phyloP scores from a whole-genome alignment of 768 basidiomycete genomes.

The Lactifluus subvellereus region DNA sequence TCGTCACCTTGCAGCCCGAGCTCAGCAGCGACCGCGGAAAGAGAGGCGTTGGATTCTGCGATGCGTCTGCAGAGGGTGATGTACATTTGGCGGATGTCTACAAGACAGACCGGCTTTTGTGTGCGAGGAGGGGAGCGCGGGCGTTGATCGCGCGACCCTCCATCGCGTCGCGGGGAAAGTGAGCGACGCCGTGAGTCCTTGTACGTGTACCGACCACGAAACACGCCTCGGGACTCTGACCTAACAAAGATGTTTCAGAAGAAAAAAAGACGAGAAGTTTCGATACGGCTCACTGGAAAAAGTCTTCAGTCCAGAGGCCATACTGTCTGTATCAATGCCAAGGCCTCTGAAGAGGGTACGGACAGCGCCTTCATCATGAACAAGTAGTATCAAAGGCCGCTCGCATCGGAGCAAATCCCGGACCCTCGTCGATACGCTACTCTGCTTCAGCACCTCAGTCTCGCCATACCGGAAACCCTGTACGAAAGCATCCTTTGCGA shows the following conservation, averaged over 20 bases:
- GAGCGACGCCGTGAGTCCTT: conserved; percentile 14
- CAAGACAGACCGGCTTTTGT: background rate
- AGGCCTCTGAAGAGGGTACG: conserved; percentile 7
- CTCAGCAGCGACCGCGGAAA: conserved; percentile 5
- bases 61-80: conserved; percentile 15
- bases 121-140: conserved; percentile 10
- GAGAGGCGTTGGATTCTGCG: conserved; percentile 5
- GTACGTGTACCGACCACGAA: background rate
- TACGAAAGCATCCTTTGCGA: background rate
- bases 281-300: conserved; percentile 15
- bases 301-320: conserved; percentile 8
- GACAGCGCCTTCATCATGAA: conserved; percentile 8
- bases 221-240: background rate
- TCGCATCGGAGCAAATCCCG: conserved; percentile 8
- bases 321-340: background rate
- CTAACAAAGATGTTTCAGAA: conserved; percentile 5
- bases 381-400: conserved; percentile 14
- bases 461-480: conserved; percentile 14
- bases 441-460: conserved; percentile 13
- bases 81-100: conserved; percentile 21
- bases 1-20: conserved; percentile 12
- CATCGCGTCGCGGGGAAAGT: conserved; percentile 18
- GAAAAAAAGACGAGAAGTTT: background rate
- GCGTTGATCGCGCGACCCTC: background rate
- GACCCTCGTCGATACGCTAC: conserved; percentile 1